These are phyloP conservation scores for Elsinoe ampelina DNA, from an alignment of 2,329 filamentous ascomycete genomes.

Conservation along the genomic window DNA sequence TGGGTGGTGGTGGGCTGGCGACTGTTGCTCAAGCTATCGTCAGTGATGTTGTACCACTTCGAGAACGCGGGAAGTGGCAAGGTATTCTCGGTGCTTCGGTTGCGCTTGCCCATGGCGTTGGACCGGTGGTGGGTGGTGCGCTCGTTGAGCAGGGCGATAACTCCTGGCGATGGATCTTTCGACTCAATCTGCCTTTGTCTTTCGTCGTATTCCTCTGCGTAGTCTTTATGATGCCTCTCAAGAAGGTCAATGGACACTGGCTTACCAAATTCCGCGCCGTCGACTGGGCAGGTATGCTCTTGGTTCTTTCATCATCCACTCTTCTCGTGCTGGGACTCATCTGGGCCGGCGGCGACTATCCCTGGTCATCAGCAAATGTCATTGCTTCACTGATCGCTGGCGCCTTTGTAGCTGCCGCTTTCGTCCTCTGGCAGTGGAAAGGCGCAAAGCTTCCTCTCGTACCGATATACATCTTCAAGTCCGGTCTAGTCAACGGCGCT, in stretches of 20 bases:
- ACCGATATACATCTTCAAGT: constrained; percentile 42
- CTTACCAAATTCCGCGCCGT: constrained; percentile 40
- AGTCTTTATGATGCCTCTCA: constrained; percentile 49
- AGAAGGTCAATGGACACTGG: constrained; percentile 46
- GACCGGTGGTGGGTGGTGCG: constrained; percentile 46
- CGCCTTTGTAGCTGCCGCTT: constrained; percentile 36
- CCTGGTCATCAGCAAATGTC: constrained; percentile 48
- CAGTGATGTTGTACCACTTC: constrained; percentile 22
- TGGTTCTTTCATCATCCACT: constrained; percentile 37
- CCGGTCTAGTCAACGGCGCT: constrained; percentile 45
- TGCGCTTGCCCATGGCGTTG: constrained; percentile 46
- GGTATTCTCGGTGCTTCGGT: constrained; percentile 23
- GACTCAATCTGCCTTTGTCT: constrained; percentile 45
- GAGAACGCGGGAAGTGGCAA: constrained; percentile 17
- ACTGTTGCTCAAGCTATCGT: constrained; percentile 25
- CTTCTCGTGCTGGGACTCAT: constrained; percentile 44
- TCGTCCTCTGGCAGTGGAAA: constrained; percentile 46
- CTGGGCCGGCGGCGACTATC: constrained; percentile 52
- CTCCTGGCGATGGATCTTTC: constrained; percentile 20
- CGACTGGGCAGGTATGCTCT: constrained; percentile 41
- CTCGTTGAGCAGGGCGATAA: constrained; percentile 26
- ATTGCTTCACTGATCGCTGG: constrained; percentile 48
- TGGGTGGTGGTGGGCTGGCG: constrained; percentile 22
- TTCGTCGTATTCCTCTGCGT: constrained; percentile 39
- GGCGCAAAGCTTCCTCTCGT: constrained; percentile 41